phyloP scores from a whole-genome alignment of 2,329 filamentous ascomycete genomes.

The Ophiostoma tasmaniense region DNA sequence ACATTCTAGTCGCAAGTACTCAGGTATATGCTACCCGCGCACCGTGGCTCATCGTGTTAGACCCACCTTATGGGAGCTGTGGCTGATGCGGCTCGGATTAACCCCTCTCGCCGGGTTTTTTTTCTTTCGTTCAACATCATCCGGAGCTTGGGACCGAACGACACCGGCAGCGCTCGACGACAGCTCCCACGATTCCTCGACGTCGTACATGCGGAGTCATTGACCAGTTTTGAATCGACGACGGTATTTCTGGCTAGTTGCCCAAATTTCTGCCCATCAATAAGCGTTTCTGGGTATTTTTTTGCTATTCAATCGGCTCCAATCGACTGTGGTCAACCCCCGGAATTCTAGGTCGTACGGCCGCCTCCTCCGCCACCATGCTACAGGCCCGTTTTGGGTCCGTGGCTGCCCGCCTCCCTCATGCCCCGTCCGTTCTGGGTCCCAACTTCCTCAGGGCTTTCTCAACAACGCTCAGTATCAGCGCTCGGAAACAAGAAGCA shows the following conservation, averaged over 20 bases:
- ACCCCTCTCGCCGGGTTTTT: conserved; percentile 4
- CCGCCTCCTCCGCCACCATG: conserved; percentile 38
- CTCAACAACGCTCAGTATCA: conserved; percentile 20
- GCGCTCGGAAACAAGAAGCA: conserved; percentile 10
- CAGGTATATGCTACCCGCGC: background rate
- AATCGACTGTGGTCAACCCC: background rate
- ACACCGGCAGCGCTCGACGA: background rate
- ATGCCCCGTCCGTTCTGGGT: background rate
- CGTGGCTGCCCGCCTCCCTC: conserved; percentile 25
- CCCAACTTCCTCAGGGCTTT: conserved; percentile 22
- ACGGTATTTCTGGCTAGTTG: background rate
- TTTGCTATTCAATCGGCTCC: background rate
- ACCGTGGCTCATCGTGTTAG: conserved; percentile 13
- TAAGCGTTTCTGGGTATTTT: background rate
- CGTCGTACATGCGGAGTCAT: background rate
- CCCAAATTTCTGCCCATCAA: background rate
- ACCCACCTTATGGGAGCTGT: background rate
- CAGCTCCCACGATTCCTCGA: background rate
- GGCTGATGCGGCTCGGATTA: conserved; percentile 13
- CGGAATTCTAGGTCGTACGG: background rate
- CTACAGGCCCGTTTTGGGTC: conserved; percentile 57
- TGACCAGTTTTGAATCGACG: background rate
- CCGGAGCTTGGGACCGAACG: background rate
- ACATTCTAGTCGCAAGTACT: no score
- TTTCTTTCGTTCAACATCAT: background rate